Evolutionary conservation across 768 basidiomycete genomes (phyloP).

Genomic region (Sistotremastrum niveocremeum): DNA sequence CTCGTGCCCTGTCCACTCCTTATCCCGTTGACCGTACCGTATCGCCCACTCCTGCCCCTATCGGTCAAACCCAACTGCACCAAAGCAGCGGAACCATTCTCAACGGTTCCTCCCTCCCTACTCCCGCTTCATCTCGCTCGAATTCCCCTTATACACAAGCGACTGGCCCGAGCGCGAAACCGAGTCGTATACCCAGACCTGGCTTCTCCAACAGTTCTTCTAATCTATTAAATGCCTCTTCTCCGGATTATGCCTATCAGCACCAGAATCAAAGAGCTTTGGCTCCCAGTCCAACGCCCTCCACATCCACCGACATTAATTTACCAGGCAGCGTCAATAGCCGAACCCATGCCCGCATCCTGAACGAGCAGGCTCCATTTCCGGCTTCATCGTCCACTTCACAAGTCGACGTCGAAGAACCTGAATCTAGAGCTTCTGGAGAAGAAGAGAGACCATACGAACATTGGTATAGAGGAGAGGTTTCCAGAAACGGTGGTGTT

Average conservation of each 20-base stretch:
- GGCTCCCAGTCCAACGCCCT: slow-evolving; percentile 9
- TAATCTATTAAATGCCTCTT: slow-evolving; percentile 13
- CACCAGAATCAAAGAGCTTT: slow-evolving; percentile 22
- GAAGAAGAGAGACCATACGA: slow-evolving; percentile 78
- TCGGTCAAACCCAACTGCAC: slow-evolving; percentile 21
- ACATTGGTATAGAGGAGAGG: slow-evolving; percentile 84
- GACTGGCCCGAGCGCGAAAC: slow-evolving; percentile 18
- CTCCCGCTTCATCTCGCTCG: slow-evolving; percentile 25
- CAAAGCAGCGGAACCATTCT: slow-evolving; percentile 14
- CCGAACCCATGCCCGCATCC: slow-evolving; percentile 27
- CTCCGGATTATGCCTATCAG: slow-evolving; percentile 12
- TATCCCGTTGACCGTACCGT: slow-evolving; percentile 29
- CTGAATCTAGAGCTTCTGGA: slow-evolving; percentile 39
- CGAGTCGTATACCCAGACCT: slow-evolving; percentile 35
- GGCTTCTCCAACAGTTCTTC: slow-evolving; percentile 28
- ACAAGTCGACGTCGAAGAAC: slow-evolving; percentile 26
- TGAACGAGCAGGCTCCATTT: slow-evolving; percentile 58
- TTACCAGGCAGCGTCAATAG: slow-evolving; percentile 11
- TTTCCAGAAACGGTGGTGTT: slow-evolving; percentile 79
- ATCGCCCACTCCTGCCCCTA: slow-evolving; percentile 54
- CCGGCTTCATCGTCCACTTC: slow-evolving; percentile 26
- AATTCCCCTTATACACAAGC: slow-evolving; percentile 21
- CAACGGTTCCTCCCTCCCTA: slow-evolving; percentile 17
- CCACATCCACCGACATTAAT: neutral
- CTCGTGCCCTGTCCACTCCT: slow-evolving; percentile 17